These are phyloP conservation scores for Volvariella volvacea DNA, from an alignment of 1,284 basidiomycete species.

Conservation along the genomic window DNA sequence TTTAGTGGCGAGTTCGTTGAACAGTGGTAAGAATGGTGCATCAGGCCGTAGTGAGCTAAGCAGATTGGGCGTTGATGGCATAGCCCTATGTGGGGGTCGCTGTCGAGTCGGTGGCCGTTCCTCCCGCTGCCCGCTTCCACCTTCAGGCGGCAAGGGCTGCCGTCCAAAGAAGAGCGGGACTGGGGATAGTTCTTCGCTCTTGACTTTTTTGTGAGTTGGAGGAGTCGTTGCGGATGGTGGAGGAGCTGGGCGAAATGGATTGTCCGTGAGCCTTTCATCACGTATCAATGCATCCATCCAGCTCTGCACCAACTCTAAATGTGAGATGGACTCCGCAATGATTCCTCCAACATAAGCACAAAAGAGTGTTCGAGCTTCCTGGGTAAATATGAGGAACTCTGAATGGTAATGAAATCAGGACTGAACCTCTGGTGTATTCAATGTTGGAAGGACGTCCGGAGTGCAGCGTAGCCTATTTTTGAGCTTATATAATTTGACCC, in stretches of 20 bases:
- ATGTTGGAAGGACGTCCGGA: constrained; percentile 29
- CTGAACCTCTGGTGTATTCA: constrained; percentile 43
- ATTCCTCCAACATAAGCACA: constrained; percentile 63
- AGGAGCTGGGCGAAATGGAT: constrained; percentile 14
- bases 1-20: constrained; percentile 66
- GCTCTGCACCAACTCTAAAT: constrained; percentile 35
- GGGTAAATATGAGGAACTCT: constrained; percentile 1
- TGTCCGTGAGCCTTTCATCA: constrained; percentile 18
- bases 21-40: constrained; percentile 57
- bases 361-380: constrained; percentile 59
- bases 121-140: no score
- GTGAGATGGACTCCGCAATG: constrained; percentile 37
- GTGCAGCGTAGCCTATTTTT: constrained; percentile 52
- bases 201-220: constrained; percentile 32
- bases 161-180: constrained; percentile 26
- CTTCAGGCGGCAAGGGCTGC: constrained; percentile 15
- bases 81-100: constrained; percentile 11
- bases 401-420: neutral
- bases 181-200: constrained; percentile 20
- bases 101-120: no score
- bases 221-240: constrained; percentile 7
- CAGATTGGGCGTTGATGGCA: neutral
- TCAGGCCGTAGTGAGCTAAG: constrained; percentile 53
- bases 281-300: constrained; percentile 55
- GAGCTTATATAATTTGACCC: constrained; percentile 53